A percentile compares a stretch with the other conserved stretches of the same genome.
phyloP scores from a whole-genome alignment of 2,329 filamentous ascomycete genomes.

The Fusarium neocosmosporiellum region DNA sequence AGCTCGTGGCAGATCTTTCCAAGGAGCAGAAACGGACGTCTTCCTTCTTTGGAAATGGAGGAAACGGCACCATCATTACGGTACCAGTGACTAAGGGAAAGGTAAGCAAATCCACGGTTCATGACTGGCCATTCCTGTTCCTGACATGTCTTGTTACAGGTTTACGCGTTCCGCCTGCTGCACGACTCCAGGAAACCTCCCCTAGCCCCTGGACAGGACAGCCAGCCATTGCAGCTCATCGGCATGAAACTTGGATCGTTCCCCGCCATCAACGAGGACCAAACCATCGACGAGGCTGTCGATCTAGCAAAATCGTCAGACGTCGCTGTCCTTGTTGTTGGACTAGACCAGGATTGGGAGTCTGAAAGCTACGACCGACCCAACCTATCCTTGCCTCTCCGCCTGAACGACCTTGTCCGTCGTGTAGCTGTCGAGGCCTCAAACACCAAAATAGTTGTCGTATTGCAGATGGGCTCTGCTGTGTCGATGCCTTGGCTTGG shows the following conservation, averaged over 20 bases:
- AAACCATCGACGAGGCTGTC: no score
- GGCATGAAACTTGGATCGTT: neutral
- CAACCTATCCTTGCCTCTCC: no score
- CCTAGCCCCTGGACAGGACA: constrained; percentile 1
- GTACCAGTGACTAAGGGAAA: neutral
- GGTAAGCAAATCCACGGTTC: no score
- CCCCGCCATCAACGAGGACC: neutral
- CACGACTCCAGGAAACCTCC: constrained; percentile 6
- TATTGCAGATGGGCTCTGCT: no score
- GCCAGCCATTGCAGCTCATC: neutral
- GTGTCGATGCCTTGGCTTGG: neutral
- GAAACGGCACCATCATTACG: neutral
- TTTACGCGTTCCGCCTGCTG: constrained; percentile 1
- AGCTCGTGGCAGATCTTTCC: neutral
- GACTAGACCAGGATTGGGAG: no score
- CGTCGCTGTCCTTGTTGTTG: no score
- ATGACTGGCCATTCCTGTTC: neutral
- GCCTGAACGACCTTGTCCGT: no score
- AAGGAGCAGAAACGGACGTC: constrained; percentile 4
- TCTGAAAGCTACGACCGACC: no score
- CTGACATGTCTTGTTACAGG: neutral
- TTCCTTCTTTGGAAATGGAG: constrained; percentile 6
- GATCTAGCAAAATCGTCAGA: no score
- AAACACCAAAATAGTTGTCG: no score
- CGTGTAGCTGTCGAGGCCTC: no score